Conservation (phyloP, 345 rosid genomes). For the Iberis pinnata region DNA sequence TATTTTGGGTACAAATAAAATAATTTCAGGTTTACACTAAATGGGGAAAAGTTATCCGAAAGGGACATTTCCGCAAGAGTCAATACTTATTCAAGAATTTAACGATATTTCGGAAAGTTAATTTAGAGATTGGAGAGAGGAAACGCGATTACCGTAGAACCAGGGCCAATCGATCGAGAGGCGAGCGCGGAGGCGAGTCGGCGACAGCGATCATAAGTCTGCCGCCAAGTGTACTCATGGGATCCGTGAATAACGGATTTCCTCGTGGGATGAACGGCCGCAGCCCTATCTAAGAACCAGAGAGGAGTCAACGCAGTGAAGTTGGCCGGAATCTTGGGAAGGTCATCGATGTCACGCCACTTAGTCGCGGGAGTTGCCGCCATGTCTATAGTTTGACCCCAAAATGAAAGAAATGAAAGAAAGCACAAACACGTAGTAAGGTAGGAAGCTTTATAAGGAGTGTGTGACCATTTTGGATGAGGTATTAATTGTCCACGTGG, state of each 20-base stretch:
- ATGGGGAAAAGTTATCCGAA: background rate
- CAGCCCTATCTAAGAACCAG: slow-evolving; percentile 80
- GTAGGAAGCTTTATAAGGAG: too few species aligned
- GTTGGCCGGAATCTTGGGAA: slow-evolving; percentile 76
- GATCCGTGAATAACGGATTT: slow-evolving; percentile 65
- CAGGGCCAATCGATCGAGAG: slow-evolving; percentile 52
- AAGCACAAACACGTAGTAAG: too few species aligned
- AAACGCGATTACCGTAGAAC: slow-evolving; percentile 51
- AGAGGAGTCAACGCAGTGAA: slow-evolving; percentile 80
- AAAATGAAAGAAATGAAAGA: too few species aligned
- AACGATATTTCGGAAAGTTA: background rate
- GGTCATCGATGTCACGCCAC: slow-evolving; percentile 66
- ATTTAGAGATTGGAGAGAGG: background rate
- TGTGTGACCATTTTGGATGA: too few species aligned
- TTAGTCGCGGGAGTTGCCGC: slow-evolving; percentile 23
- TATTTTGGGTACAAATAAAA: background rate
- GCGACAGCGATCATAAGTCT: slow-evolving; percentile 73
- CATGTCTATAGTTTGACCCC: slow-evolving; percentile 9
- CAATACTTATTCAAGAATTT: background rate
- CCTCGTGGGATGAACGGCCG: slow-evolving; percentile 63
- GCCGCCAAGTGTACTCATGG: slow-evolving; percentile 59
- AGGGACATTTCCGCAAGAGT: background rate
- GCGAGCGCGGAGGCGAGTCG: slow-evolving; percentile 80
- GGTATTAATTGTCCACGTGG: too few species aligned
- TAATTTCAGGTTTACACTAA: background rate